Conservation (phyloP, 306 rosid genomes). For the Malus sieversii region DNA sequence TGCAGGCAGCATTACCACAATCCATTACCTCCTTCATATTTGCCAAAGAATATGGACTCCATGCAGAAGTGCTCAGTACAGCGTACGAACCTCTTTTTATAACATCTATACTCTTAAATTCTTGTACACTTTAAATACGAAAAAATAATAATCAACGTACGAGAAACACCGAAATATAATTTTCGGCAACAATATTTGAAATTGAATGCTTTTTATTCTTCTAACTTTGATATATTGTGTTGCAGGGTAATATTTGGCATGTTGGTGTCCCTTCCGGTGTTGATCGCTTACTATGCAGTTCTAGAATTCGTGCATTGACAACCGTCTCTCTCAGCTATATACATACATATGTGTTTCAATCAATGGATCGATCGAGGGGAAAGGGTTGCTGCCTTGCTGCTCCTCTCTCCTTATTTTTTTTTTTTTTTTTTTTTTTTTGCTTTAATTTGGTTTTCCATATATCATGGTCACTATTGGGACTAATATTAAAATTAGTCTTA, state of each 20-base stretch:
- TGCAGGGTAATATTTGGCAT: constrained; percentile 86
- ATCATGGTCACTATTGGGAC: not conserved
- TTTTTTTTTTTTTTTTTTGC: not conserved
- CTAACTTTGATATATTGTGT: not conserved
- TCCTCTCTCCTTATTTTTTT: not conserved
- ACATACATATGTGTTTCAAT: not conserved
- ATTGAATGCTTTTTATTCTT: too few relatives aligned
- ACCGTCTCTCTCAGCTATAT: not conserved
- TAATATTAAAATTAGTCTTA: not conserved
- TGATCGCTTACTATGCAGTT: constrained; percentile 56
- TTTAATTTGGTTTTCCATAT: not conserved
- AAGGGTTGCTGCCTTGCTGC: not conserved
- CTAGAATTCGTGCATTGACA: constrained; percentile 45
- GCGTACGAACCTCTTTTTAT: constrained; percentile 52
- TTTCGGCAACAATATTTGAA: not conserved
- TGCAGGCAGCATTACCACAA: constrained; percentile 92
- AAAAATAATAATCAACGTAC: too few relatives aligned
- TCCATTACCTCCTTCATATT: constrained; percentile 88
- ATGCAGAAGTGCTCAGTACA: constrained; percentile 83
- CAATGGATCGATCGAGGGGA: not conserved
- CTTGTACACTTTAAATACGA: not conserved
- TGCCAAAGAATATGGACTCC: constrained; percentile 84
- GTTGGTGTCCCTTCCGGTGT: constrained; percentile 68
- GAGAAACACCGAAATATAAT: not conserved
- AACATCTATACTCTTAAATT: not conserved